Evolutionary conservation across 371 early-diverging fungal genomes (phyloP).

Genomic region (Mortierella polycephala): DNA sequence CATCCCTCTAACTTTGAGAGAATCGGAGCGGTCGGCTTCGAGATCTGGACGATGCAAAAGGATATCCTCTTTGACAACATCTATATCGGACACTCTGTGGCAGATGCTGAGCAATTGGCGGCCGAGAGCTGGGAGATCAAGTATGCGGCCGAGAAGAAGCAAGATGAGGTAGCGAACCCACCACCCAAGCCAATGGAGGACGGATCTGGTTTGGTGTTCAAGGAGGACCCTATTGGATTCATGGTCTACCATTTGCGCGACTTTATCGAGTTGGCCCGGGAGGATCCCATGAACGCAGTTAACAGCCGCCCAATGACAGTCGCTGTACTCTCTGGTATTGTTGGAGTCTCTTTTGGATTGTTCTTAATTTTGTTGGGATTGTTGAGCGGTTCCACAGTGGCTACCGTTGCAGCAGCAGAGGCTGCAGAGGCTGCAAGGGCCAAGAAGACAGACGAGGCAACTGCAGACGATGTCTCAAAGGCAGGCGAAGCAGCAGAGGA

Average conservation of each 20-base stretch:
- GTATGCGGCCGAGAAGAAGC: conserved; percentile 71
- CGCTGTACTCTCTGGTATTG: conserved; percentile 33
- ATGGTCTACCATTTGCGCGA: conserved; percentile 47
- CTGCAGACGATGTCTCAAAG: conserved; percentile 28
- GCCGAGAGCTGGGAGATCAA: conserved; percentile 76
- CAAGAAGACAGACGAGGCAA: conserved; percentile 50
- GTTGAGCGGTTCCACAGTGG: conserved; percentile 15
- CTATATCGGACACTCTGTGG: conserved; percentile 78
- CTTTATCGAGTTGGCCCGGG: conserved; percentile 56
- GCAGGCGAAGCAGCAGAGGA: neutral
- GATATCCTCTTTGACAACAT: conserved; percentile 95
- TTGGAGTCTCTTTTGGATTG: conserved; percentile 39
- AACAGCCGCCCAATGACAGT: conserved; percentile 59
- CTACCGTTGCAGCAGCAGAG: neutral
- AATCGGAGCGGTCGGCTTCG: conserved; percentile 90
- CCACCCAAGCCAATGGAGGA: conserved; percentile 19
- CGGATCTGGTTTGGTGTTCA: conserved; percentile 13
- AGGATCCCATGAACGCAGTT: conserved; percentile 63
- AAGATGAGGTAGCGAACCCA: conserved; percentile 58
- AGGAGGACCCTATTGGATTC: conserved; percentile 50
- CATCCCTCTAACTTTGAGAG: conserved; percentile 72
- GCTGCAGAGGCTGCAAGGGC: conserved; percentile 13
- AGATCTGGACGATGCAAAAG: conserved; percentile 97
- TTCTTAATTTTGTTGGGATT: conserved; percentile 43
- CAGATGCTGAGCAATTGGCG: conserved; percentile 70